phyloP scores from a whole-genome alignment of 2,329 filamentous ascomycete species.

The Aaosphaeria pasadenensis region DNA sequence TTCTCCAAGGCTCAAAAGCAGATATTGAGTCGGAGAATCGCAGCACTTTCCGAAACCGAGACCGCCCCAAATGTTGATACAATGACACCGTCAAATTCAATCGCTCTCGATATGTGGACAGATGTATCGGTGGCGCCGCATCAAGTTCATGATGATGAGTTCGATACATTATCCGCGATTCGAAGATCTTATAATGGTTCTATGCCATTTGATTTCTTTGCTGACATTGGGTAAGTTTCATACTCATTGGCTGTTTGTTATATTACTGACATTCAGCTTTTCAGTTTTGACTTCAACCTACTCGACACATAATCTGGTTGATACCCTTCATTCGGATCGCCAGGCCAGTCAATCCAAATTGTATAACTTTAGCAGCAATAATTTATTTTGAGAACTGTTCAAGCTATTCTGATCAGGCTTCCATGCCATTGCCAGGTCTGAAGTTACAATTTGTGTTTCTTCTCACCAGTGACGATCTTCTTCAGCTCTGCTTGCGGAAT shows the following conservation, averaged over 20 bases:
- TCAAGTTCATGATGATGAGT: background rate
- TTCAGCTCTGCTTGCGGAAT: constrained; percentile 80
- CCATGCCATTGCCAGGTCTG: background rate
- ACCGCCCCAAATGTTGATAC: background rate
- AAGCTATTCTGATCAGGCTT: no score
- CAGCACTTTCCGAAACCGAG: background rate
- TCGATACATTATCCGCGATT: background rate
- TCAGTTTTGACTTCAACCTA: no score
- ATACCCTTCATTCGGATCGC: no score
- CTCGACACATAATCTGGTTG: no score
- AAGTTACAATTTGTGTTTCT: constrained; percentile 78
- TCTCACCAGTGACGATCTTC: constrained; percentile 76
- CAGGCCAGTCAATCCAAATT: no score
- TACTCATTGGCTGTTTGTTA: no score
- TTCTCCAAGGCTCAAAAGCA: background rate
- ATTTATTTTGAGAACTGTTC: no score
- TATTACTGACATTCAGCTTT: no score
- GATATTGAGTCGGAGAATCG: background rate
- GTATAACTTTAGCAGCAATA: no score
- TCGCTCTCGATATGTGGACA: background rate
- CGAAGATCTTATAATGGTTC: background rate
- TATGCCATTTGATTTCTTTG: background rate
- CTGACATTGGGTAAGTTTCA: background rate
- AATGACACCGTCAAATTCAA: background rate
- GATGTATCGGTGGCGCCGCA: background rate